Conservation (phyloP, 495 filamentous ascomycete genomes). For the Parathielavia hyrcaniae region DNA sequence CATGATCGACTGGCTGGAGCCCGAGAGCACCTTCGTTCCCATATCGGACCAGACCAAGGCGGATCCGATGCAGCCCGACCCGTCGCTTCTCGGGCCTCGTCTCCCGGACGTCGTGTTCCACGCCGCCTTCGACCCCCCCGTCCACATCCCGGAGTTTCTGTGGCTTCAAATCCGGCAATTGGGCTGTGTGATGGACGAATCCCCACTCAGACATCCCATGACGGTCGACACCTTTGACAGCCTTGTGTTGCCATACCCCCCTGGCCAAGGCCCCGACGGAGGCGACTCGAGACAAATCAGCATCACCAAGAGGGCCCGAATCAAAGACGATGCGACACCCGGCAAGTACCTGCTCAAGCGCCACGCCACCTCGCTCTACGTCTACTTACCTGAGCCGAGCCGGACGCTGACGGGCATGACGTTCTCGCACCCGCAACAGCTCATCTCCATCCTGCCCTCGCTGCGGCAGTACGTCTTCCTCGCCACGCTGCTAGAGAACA, state of each 20-base stretch:
- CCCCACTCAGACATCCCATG: conserved; percentile 40
- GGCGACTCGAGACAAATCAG: conserved; percentile 37
- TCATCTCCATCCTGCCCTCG: conserved; percentile 67
- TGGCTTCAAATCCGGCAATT: conserved; percentile 62
- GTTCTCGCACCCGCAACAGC: conserved; percentile 81
- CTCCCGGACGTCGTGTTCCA: conserved; percentile 74
- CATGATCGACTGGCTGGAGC: conserved; percentile 63
- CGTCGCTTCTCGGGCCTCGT: conserved; percentile 36
- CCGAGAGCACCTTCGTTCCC: conserved; percentile 43
- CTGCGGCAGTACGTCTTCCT: conserved; percentile 72
- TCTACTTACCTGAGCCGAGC: conserved; percentile 64
- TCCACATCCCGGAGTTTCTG: conserved; percentile 63
- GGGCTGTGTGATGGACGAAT: conserved; percentile 46
- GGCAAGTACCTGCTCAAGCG: conserved; percentile 31
- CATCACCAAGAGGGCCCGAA: conserved; percentile 31
- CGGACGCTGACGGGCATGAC: conserved; percentile 63
- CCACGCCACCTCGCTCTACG: conserved; percentile 65
- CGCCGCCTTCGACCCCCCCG: conserved; percentile 74
- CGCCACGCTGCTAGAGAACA: conserved; percentile 55
- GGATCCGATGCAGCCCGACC: conserved; percentile 24
- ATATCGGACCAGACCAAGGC: conserved; percentile 33
- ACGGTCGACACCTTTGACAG: conserved; percentile 55
- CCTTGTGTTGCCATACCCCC: conserved; percentile 52
- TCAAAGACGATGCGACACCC: conserved; percentile 33
- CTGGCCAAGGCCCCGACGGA: conserved; percentile 33